These are phyloP conservation scores for Vigna angularis DNA, from an alignment of 306 rosid genomes.

Conservation along the genomic window DNA sequence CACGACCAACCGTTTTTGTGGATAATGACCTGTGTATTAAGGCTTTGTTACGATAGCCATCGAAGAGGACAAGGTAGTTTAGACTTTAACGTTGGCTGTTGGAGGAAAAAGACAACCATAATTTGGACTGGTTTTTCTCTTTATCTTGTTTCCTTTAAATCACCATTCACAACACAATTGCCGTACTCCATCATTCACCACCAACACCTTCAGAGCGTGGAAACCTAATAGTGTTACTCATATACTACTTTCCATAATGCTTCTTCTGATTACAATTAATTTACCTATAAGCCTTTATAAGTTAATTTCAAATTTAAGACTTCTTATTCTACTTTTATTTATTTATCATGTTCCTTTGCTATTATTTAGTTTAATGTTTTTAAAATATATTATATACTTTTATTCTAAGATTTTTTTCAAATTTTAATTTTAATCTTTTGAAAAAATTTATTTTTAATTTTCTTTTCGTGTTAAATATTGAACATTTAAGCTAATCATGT, in stretches of 20 bases:
- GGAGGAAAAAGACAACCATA: slow-evolving; percentile 50
- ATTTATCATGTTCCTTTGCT: not conserved
- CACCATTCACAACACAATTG: slow-evolving; percentile 1
- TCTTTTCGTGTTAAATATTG: too few relatives aligned
- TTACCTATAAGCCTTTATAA: too few relatives aligned
- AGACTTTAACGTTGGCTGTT: slow-evolving; percentile 48
- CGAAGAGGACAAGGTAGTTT: slow-evolving; percentile 49
- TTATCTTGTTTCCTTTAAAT: not conserved
- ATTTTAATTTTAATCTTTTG: too few relatives aligned
- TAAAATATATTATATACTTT: too few relatives aligned
- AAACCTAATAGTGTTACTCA: not conserved
- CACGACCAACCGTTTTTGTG: slow-evolving; percentile 43
- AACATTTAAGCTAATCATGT: too few relatives aligned
- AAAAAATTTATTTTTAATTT: too few relatives aligned
- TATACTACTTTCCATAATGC: not conserved
- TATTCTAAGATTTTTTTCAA: too few relatives aligned
- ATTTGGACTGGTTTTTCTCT: not conserved
- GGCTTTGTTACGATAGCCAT: slow-evolving; percentile 41
- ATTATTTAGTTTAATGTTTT: too few relatives aligned
- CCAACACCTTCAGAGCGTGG: not conserved
- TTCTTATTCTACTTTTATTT: too few relatives aligned
- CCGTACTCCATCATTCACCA: not conserved
- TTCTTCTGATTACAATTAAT: too few relatives aligned
- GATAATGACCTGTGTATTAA: slow-evolving; percentile 38
- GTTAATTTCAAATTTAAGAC: too few relatives aligned